phyloP scores from a whole-genome alignment of 371 early-diverging fungal species.

The Neoconidiobolus thromboides region DNA sequence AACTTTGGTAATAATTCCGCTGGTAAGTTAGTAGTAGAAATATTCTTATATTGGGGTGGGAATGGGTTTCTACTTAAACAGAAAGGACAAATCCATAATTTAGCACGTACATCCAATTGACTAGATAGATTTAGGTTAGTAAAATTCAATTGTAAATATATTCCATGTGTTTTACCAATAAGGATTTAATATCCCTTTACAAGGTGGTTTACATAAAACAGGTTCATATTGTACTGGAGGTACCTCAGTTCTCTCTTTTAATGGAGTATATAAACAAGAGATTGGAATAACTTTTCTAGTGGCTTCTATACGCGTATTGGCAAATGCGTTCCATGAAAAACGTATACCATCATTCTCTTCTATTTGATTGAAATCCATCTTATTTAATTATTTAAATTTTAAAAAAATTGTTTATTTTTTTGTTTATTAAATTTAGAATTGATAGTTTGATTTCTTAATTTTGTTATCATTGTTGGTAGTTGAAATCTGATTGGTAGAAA shows the following conservation, averaged over 20 bases:
- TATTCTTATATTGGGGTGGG: slow-evolving; percentile 97
- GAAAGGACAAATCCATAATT: slow-evolving; percentile 98
- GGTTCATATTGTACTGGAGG: slow-evolving; percentile 89
- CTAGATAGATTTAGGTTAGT: slow-evolving; percentile 15
- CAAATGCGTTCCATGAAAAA: slow-evolving; percentile 98
- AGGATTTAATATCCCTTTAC: slow-evolving; percentile 93
- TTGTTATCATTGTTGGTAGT: too few species aligned
- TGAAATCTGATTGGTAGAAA: too few species aligned
- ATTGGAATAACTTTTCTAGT: slow-evolving; percentile 93
- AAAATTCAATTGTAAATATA: too few species aligned
- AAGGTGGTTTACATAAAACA: slow-evolving; percentile 90
- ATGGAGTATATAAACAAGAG: slow-evolving; percentile 89
- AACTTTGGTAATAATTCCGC: slow-evolving; percentile 89
- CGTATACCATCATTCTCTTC: slow-evolving; percentile 90
- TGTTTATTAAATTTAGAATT: slow-evolving; percentile 11
- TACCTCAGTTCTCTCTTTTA: slow-evolving; percentile 79
- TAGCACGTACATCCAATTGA: slow-evolving; percentile 84
- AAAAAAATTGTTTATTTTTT: neutral
- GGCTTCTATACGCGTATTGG: slow-evolving; percentile 81
- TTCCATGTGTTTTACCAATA: slow-evolving; percentile 52
- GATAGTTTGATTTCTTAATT: too few species aligned
- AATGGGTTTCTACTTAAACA: slow-evolving; percentile 94
- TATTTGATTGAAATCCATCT: slow-evolving; percentile 73
- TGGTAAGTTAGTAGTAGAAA: slow-evolving; percentile 85
- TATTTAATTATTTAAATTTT: neutral